These are phyloP conservation scores for Trifolium repens DNA, from an alignment of 306 rosid species.

Conservation along the genomic window DNA sequence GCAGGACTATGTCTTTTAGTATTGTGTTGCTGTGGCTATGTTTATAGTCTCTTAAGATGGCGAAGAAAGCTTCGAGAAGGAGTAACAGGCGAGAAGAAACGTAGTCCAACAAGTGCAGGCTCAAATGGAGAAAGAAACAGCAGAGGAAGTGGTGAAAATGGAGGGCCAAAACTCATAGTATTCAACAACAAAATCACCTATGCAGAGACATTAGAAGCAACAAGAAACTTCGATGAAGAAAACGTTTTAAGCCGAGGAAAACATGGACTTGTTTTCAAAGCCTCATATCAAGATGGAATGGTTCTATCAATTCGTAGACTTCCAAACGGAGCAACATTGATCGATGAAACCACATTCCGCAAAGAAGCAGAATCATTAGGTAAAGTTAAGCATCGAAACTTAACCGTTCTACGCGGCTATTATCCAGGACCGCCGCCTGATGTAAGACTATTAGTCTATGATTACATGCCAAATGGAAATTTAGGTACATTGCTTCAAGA, in stretches of 20 bases:
- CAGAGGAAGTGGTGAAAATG: constrained; percentile 74
- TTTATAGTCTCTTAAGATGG: constrained; percentile 81
- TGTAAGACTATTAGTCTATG: constrained; percentile 72
- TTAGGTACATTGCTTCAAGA: constrained; percentile 80
- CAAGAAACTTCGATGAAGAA: constrained; percentile 86
- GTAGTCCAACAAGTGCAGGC: constrained; percentile 66
- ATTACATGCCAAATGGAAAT: constrained; percentile 94
- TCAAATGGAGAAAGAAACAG: constrained; percentile 59
- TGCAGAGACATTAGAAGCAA: constrained; percentile 83
- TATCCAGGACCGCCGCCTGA: constrained; percentile 79
- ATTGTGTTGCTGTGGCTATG: constrained; percentile 70
- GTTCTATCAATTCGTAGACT: constrained; percentile 82
- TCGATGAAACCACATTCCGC: constrained; percentile 59
- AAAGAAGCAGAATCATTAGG: constrained; percentile 78
- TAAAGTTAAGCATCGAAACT: constrained; percentile 74
- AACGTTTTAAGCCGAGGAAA: constrained; percentile 80
- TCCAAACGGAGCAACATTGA: constrained; percentile 45
- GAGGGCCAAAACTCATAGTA: constrained; percentile 81
- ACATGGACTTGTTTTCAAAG: constrained; percentile 77
- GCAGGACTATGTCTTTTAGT: constrained; percentile 65
- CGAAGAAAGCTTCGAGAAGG: constrained; percentile 72
- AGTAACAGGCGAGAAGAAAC: constrained; percentile 69
- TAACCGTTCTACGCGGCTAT: constrained; percentile 77
- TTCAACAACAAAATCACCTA: constrained; percentile 73
- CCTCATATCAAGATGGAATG: constrained; percentile 74